These are phyloP conservation scores for Aspergillus pseudoterreus DNA, from an alignment of 2,329 filamentous ascomycete genomes.

Conservation along the genomic window DNA sequence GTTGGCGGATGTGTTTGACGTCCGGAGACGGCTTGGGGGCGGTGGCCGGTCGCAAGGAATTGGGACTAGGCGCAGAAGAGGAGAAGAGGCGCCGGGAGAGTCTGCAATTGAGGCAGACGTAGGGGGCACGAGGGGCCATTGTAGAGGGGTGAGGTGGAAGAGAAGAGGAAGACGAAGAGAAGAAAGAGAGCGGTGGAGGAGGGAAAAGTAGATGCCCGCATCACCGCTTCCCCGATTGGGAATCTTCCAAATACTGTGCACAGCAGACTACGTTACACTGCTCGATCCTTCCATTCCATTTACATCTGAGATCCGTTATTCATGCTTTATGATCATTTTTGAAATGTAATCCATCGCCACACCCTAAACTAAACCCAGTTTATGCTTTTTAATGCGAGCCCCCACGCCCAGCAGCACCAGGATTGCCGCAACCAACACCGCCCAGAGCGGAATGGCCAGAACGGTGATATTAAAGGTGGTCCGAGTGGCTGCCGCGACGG, in stretches of 20 bases:
- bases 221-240: constrained; percentile 13
- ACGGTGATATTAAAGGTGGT: constrained; percentile 70
- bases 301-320: no score
- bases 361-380: constrained; percentile 57
- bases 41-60: constrained; percentile 56
- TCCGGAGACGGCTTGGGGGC: constrained; percentile 78
- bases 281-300: neutral
- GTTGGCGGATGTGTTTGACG: constrained; percentile 84
- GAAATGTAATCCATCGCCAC: no score
- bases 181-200: constrained; percentile 1
- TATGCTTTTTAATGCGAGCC: constrained; percentile 75
- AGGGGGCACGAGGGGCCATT: constrained; percentile 24
- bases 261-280: neutral
- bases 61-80: constrained; percentile 17
- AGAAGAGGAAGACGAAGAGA: constrained; percentile 1
- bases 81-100: constrained; percentile 12
- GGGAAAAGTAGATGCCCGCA: constrained; percentile 3
- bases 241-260: constrained; percentile 29
- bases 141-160: constrained; percentile 12
- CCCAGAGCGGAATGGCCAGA: constrained; percentile 73
- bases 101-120: constrained; percentile 34
- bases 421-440: constrained; percentile 61
- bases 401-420: constrained; percentile 69
- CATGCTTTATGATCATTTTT: no score
- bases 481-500: constrained; percentile 69